Base-by-base conservation (phyloP, 2,329 filamentous ascomycete species). In the Colletotrichum sp. region DNA sequence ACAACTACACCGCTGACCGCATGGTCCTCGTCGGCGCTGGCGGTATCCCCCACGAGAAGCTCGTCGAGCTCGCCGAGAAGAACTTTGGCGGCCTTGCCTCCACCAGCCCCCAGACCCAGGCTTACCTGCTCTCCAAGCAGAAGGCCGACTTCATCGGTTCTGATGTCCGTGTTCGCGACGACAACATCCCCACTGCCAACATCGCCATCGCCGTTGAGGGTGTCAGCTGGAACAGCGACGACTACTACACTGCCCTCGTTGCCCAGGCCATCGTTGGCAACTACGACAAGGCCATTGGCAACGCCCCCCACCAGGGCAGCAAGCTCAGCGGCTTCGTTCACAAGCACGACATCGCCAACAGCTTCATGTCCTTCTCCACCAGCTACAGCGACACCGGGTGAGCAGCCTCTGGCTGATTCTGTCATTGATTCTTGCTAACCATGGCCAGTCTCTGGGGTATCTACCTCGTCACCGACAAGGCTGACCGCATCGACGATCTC, bases 301-400 rank as follows among this genome's bases (percentile, higher is more conserved):
- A 97, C 88, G 97, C 97, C 77, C 94, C 96, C 80, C 97, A 98
- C 90, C 94, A 98, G 84, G 97, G 98, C 83, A 98, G 96, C 95
- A 98, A 98, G 92, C 95, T 99, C 82, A 98, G 95, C 90, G 93
- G 94, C 80, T 95, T 97, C 83, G 94, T 99, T 81, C 95, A 98
- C 91, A 94, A 98, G 88, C 93, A 99, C 89, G 94, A 96, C 86
- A 92, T 99, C 78, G 97, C 97, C 87, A 99, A 98, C 91, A 98
- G 96, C 92, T 99, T 98, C 92, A 99, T 99, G 98, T 98, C 95
- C 90, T 99, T 99, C 90, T 98, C 96, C 80, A 99, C 97, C 80
- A 98, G 95, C 91, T 99, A 99, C 90, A 99, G 96, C 85, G 97
- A 99, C 87, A 99, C 97, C 86, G 97, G 96, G 96, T 98, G 92